Conservation (phyloP, 1,284 basidiomycete species). For the Leccinum subfulvum region DNA sequence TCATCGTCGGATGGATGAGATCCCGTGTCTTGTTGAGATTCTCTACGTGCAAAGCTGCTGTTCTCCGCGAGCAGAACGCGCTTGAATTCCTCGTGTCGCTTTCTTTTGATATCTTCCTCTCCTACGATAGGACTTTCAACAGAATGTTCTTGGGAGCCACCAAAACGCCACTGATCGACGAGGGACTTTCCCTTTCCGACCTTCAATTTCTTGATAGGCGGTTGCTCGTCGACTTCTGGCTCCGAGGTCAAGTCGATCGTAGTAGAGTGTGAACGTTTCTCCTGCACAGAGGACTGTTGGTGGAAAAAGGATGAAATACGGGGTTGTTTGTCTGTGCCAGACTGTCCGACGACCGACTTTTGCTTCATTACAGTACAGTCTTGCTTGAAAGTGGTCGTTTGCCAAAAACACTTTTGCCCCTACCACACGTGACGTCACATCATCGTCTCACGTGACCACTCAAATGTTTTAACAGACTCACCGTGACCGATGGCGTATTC, state of each 20-base stretch:
- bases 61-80: slow-evolving; percentile 52
- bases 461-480: background rate
- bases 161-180: slow-evolving; percentile 39
- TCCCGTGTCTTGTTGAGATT: slow-evolving; percentile 3
- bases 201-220: slow-evolving; percentile 39
- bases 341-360: slow-evolving; percentile 6
- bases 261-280: slow-evolving; percentile 30
- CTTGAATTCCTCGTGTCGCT: slow-evolving; percentile 52
- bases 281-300: slow-evolving; percentile 28
- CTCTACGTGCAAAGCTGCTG: slow-evolving; percentile 31
- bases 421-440: slow-evolving; percentile 27
- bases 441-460: slow-evolving; percentile 26
- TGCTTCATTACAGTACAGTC: slow-evolving; percentile 22
- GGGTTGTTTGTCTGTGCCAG: slow-evolving; percentile 34
- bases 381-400: background rate
- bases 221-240: slow-evolving; percentile 34
- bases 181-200: slow-evolving; percentile 9
- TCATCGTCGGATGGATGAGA: slow-evolving; percentile 21
- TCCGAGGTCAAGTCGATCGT: slow-evolving; percentile 58
- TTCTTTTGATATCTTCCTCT: slow-evolving; percentile 18
- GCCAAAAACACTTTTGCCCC: background rate
- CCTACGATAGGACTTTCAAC: slow-evolving; percentile 12
- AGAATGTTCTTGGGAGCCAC: slow-evolving; percentile 27
- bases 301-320: slow-evolving; percentile 61
- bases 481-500: background rate